phyloP scores from a whole-genome alignment of 805 yeast species.

The Lachancea meyersii region DNA sequence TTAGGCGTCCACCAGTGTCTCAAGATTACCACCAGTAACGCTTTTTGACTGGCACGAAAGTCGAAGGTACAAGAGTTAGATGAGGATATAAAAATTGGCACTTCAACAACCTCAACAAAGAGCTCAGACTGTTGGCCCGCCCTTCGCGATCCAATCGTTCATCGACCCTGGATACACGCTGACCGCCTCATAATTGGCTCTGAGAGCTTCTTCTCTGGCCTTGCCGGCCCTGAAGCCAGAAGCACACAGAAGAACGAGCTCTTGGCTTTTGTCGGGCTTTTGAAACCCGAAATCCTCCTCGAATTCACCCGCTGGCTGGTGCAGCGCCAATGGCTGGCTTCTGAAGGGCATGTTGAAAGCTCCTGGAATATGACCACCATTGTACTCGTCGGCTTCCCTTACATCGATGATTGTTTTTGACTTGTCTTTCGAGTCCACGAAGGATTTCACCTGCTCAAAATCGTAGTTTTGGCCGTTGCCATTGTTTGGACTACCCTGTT shows the following conservation, averaged over 20 bases:
- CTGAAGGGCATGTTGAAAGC: constrained; percentile 79
- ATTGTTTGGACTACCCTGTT: constrained; percentile 5
- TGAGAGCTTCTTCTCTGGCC: constrained; percentile 77
- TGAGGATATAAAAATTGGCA: too few species aligned
- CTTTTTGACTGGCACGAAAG: too few species aligned
- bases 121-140: constrained; percentile 1
- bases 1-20: too few species aligned
- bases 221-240: constrained; percentile 81
- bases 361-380: constrained; percentile 68
- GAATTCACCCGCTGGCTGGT: constrained; percentile 62
- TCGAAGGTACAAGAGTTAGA: too few species aligned
- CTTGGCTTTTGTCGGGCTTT: constrained; percentile 60
- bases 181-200: constrained; percentile 70
- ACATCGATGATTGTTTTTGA: constrained; percentile 64
- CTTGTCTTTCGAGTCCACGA: constrained; percentile 38
- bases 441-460: constrained; percentile 37
- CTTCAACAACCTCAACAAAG: too few species aligned
- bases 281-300: constrained; percentile 63
- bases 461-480: constrained; percentile 50
- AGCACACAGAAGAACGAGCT: constrained; percentile 75
- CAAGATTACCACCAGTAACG: too few species aligned
- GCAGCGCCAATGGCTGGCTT: constrained; percentile 79
- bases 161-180: constrained; percentile 77
- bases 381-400: constrained; percentile 75
- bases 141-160: constrained; percentile 60